Evolutionary conservation across 2,329 filamentous ascomycete species (phyloP).

Genomic region (Aspergillus caelatus): DNA sequence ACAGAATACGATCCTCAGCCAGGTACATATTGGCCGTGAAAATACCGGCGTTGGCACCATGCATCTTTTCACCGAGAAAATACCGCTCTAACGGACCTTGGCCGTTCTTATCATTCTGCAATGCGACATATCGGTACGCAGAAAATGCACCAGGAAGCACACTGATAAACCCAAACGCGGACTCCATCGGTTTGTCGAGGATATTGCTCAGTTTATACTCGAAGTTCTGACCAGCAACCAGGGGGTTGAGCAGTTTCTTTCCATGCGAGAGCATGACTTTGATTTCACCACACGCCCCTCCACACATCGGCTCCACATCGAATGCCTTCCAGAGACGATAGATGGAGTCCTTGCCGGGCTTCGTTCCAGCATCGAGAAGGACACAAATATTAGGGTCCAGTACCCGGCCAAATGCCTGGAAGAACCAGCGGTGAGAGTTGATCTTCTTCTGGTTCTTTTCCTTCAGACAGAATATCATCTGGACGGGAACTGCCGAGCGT

Average conservation of each 20-base stretch:
- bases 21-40: conserved; percentile 83
- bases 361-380: conserved; percentile 92
- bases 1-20: conserved; percentile 55
- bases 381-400: conserved; percentile 96
- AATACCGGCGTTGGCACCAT: conserved; percentile 88
- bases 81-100: conserved; percentile 94
- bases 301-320: conserved; percentile 96
- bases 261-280: conserved; percentile 92
- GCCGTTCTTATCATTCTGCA: conserved; percentile 96
- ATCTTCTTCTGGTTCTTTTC: conserved; percentile 99
- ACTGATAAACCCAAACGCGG: conserved; percentile 95
- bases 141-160: conserved; percentile 97
- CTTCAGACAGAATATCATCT: conserved; percentile 97
- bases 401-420: conserved; percentile 91
- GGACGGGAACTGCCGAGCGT: conserved; percentile 82
- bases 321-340: conserved; percentile 99
- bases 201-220: conserved; percentile 99
- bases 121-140: conserved; percentile 91
- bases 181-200: conserved; percentile 94
- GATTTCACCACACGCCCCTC: conserved; percentile 96
- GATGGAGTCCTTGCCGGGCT: conserved; percentile 89
- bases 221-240: conserved; percentile 96
- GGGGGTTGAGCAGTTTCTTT: conserved; percentile 86
- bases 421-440: conserved; percentile 99
- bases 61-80: conserved; percentile 94